Base-by-base conservation (phyloP, 768 basidiomycete species). In the Lepiota venenata region DNA sequence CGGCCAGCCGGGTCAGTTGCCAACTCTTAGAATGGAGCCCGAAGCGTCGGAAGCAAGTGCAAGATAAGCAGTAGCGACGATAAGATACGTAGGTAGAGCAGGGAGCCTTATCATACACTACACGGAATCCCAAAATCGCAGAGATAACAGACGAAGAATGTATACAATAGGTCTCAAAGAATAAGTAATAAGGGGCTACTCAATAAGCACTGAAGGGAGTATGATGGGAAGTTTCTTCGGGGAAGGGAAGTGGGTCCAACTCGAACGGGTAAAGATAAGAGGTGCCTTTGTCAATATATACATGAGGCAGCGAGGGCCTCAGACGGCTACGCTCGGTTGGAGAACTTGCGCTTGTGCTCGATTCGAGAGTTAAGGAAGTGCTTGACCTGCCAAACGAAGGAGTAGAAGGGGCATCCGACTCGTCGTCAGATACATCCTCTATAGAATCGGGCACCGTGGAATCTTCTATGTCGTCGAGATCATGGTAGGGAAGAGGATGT, bases 351-450 rank as follows among this genome's bases (percentile, higher is more conserved):
- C 77, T 69, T 52, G 78, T 76, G 50, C 80, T 73, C 46, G 79
- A 72, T 64, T 83, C 80, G 41, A 74, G 72, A 50, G 75, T 74
- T 56, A 83, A 67, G 45, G 82, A 79, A 15, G 82, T 78, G 59
- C 74, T 75, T 39, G 87, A 87, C 58, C 76, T 75, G 60, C 78
- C 75, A 44, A 81, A 60, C 39, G 80, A 84, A 45, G 85, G 87
- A 6, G 87, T 84, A 9, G 80, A 78, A 9, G 76, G 80, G 4
- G 79, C 71, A 61, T 91, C 89, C 14, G 88, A 89, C 74, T 91
- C 90, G 72, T 91, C 89, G 71, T 91, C 90, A 42, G 89, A 91
- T 36, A 79, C 81, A 69, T 91, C 89, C 67, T 91, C 88, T 76
- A 91, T 87, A 39, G 87, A 83, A 63, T 91, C 89, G 41, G 87